Conservation (phyloP, 805 yeast species). For the Spathaspora sp. region DNA sequence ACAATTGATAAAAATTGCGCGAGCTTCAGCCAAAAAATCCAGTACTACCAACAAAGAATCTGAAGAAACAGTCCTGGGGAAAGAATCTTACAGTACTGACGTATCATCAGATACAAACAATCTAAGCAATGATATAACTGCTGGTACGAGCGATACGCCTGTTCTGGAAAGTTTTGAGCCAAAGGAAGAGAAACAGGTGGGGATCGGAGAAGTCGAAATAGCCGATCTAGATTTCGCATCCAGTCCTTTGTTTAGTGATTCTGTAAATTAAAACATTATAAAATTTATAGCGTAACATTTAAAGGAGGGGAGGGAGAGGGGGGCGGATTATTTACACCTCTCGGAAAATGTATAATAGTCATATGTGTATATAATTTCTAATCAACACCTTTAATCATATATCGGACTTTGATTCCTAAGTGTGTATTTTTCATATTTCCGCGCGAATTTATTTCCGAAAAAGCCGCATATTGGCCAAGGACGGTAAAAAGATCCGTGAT, state of each 20-base stretch:
- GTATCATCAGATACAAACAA: neutral
- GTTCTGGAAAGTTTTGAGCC: neutral
- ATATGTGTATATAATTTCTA: too few species aligned
- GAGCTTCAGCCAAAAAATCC: conserved; percentile 13
- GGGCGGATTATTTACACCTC: too few species aligned
- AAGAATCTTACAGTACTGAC: neutral
- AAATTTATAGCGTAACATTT: too few species aligned
- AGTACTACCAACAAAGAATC: neutral
- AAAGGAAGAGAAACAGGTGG: neutral
- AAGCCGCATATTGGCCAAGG: neutral
- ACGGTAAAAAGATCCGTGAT: neutral
- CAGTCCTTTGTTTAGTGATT: neutral
- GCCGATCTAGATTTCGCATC: neutral
- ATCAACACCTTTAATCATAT: neutral
- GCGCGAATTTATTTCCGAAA: neutral
- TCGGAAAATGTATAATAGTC: too few species aligned
- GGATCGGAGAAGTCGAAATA: neutral
- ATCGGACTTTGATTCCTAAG: neutral
- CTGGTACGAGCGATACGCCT: neutral
- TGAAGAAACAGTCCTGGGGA: neutral
- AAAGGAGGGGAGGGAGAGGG: too few species aligned
- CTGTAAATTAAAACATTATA: neutral
- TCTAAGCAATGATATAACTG: neutral
- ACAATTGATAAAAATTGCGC: conserved; percentile 35
- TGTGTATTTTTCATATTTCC: neutral